Percentiles rank a stretch among this genome's conserved stretches.
phyloP scores from a whole-genome alignment of 2,329 filamentous ascomycete species.

The Rutstroemia sp. region DNA sequence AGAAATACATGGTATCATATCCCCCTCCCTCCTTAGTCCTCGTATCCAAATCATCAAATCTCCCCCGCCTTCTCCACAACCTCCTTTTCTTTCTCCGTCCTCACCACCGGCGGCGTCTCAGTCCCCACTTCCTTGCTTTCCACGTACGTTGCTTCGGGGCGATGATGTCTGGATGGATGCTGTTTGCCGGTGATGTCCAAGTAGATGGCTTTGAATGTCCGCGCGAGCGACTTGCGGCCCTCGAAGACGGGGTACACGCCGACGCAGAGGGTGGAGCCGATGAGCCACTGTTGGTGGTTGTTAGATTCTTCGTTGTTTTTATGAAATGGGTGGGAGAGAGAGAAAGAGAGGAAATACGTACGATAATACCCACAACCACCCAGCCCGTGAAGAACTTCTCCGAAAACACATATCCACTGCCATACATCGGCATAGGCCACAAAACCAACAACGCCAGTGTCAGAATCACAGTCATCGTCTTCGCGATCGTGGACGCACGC shows the following conservation, averaged over 20 bases:
- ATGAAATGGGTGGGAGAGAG: not conserved
- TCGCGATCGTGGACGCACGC: constrained; percentile 44
- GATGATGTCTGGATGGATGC: constrained; percentile 24
- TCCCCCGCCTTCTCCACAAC: constrained; percentile 6
- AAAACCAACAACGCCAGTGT: constrained; percentile 68
- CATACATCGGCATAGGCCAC: constrained; percentile 93
- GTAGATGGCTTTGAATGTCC: constrained; percentile 54
- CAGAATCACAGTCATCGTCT: constrained; percentile 48
- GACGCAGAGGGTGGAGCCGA: constrained; percentile 63
- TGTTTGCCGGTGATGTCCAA: constrained; percentile 46
- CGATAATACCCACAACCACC: constrained; percentile 65
- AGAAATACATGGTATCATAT: too few relatives aligned
- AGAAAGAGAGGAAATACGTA: not conserved
- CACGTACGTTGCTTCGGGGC: constrained; percentile 20
- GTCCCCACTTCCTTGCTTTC: constrained; percentile 23
- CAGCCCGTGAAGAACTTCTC: constrained; percentile 79
- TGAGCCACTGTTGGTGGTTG: constrained; percentile 50
- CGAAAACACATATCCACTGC: constrained; percentile 70
- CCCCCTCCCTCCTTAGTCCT: not conserved
- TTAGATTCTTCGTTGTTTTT: not conserved
- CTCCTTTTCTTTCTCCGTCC: constrained; percentile 16
- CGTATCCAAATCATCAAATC: not conserved
- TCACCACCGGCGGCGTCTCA: constrained; percentile 17
- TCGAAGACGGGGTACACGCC: constrained; percentile 79
- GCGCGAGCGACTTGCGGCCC: constrained; percentile 57